Evolutionary conservation across 2,329 filamentous ascomycete genomes (phyloP).

Genomic region (Botrytis pseudocinerea): DNA sequence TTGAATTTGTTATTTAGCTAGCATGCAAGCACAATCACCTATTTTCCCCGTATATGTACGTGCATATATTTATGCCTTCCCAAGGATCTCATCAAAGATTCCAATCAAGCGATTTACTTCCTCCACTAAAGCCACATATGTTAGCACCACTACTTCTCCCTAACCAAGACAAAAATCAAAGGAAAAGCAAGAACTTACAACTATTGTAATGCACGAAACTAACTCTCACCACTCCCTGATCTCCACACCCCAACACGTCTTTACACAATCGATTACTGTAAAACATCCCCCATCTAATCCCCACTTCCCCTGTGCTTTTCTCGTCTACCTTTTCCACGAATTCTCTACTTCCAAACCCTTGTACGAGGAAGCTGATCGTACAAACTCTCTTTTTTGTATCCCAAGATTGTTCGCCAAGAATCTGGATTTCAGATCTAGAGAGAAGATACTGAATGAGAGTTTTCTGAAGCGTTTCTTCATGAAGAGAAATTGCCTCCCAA

Average conservation of each 20-base stretch:
- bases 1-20: neutral
- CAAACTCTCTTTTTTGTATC: constrained; percentile 56
- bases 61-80: neutral
- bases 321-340: constrained; percentile 64
- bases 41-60: neutral
- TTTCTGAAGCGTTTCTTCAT: constrained; percentile 61
- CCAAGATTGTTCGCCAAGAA: constrained; percentile 57
- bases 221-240: constrained; percentile 67
- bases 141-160: constrained; percentile 20
- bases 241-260: constrained; percentile 57
- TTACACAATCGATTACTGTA: constrained; percentile 65
- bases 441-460: constrained; percentile 61
- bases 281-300: constrained; percentile 67
- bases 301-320: constrained; percentile 53
- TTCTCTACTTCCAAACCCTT: constrained; percentile 55
- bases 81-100: constrained; percentile 48
- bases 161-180: neutral
- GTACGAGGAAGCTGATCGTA: constrained; percentile 66
- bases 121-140: constrained; percentile 47
- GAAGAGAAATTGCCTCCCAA: constrained; percentile 55
- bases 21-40: neutral
- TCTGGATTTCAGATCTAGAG: constrained; percentile 51
- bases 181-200: constrained; percentile 45
- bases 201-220: constrained; percentile 75
- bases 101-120: constrained; percentile 56